Evolutionary conservation across 1,284 basidiomycete genomes (phyloP), one percentile per base, ranked within the genome.

Genomic region (Vanrija pseudolonga): DNA sequence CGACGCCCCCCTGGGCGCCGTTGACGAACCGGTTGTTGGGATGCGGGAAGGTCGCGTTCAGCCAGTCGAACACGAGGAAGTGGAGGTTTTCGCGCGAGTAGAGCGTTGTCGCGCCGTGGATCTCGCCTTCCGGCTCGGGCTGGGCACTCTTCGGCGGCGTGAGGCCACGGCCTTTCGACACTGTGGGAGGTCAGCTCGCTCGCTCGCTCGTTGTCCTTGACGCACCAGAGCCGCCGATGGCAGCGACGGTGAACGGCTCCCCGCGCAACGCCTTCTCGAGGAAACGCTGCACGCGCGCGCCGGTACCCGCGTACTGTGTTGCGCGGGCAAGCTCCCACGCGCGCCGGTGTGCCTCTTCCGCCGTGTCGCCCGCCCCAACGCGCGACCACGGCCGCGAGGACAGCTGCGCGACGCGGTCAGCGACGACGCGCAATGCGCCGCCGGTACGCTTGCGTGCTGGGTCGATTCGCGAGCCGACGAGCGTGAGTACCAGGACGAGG

Each of bases 31-130:
- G 45, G 53, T 74, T 72, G 11, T 55, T 46, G 3, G 52, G 50
- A 39, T 69, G 59, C 2, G 71, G 74, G 45, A 74, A 76, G 2
- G 68, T 69, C 17, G 49, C 45, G 52, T 73, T 71, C 20, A 76
- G 61, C 62, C 67, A 74, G 44, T 72, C 63, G 50, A 73, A 76
- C 15, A 76, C 67, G 46, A 67, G 62, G 7, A 68, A 59, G 50
- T 76, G 72, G 23, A 76, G 46, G 60, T 76, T 76, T 44, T 73
- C 66, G 3, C 63, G 68, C 12, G 71, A 71, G 56, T 76, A 73
- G n/a, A 76, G 66, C 14, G 65, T 74, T 20, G 58, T 46, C 2
- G 68, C 66, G 47, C 68, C 69, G 32, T 62, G 22, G 2, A 51
- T 54, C 9, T 46, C 50, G 3, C 49, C 28, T 5, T 46, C 17